Base-by-base conservation (phyloP, 2,329 filamentous ascomycete genomes). In the Colletotrichum liriopes region DNA sequence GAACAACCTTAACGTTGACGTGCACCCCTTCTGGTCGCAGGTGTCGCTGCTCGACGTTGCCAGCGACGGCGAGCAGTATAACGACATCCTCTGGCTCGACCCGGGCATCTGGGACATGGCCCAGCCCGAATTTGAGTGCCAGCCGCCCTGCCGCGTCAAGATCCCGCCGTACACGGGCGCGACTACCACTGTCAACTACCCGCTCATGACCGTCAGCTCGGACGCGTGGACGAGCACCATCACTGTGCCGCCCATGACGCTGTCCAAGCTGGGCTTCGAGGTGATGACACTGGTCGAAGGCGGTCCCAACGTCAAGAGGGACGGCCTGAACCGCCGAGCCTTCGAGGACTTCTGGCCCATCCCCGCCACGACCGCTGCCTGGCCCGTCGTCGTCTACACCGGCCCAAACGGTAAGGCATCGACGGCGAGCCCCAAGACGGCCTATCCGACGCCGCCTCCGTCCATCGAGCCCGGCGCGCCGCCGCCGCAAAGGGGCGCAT, bases 161-260 rank as follows among this genome's bases (percentile, higher is more conserved):
- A 64, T 81, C 1, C 80, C 79, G 5, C 76, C 77, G 0, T 81
- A 75, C 74, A 77, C 74, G 0, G 60, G 74, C 2, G 76, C 77
- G 3, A 81, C 78, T 5, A 78, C 72, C 37, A 77, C 74, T 18
- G 74, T 81, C 51, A 73, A 81, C 66, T 81, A 77, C 67, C 79
- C 80, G 2, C 59, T 77, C 11, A 70, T 81, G 9, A 82, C 80
- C 2, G 76, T 80, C 49, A 80, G 75, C 73, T 3, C 70, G 8
- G 79, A 73, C 6, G 71, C 76, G 12, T 82, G 79, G 80, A 78
- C 77, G 6, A 80, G 67, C 52, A 79, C 75, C 16, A 78, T 81
- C 37, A 81, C 78, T 11, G 35, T 64, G 37, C 26, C 75, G 14
- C 78, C 79, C 8, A n/a, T 80, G 7, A 79, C 79, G 39, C 73